Base-by-base conservation (phyloP, 306 rosid genomes). In the Prosopis cineraria region DNA sequence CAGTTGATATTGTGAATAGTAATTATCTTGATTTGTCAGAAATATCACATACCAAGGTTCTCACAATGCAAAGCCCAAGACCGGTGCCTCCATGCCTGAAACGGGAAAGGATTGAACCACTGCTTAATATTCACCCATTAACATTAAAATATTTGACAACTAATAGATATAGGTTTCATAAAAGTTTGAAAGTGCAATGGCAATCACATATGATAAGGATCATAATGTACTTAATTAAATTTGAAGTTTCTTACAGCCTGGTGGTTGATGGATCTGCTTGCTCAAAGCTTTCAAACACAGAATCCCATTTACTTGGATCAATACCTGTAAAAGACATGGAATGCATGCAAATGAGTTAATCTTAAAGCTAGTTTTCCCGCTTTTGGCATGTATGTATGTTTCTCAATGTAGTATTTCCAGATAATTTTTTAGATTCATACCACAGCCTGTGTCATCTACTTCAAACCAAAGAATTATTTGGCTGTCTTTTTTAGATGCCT, bases 71-170 rank as follows among this genome's bases (percentile, higher is more conserved):
- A 52, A 96, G 93, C 77, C 99, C 99, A 59, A 96, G 99, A 58
- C 99, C 99, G 37, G 98, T 96, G 83, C 99, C 99, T 74, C 99
- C 99, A 86, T 96, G 91, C 91, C 99, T 93, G 94, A 85, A 90
- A 88, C 47, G 76, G 72, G 47, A 43, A 48, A 78, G 79, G 19
- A 55, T 60, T 76, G 62, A 58, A 48, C 30, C 68, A 62, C 39
- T 45, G 56, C 56, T 55, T 62, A 62, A 64, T 75, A 48, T 70
- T 48, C 47, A 78, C 13, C 33, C 11, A 20, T 40, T 34, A 72
- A 20, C 68, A 58, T 78, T 67, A 56, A 71, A 76, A 72, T 30
- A 33, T 55, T 37, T 69, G 59, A 56, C 31, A 62, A 81, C 69
- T 44, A 19, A 70, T 27, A 31, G 81, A 37, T 37, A 78, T 13